These are phyloP conservation scores for Dipteronia sinensis DNA, from an alignment of 345 rosid genomes.

Conservation along the genomic window DNA sequence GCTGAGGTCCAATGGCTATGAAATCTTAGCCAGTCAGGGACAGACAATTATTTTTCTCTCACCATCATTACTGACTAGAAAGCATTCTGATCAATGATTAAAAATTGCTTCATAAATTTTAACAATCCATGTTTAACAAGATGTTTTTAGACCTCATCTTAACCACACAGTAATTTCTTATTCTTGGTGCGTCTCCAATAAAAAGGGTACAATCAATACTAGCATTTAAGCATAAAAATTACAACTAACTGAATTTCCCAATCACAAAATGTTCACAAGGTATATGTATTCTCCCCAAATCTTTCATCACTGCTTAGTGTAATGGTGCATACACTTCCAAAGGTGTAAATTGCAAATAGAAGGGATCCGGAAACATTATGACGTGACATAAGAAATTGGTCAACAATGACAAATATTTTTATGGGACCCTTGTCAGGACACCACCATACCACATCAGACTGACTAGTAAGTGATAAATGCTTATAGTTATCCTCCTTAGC, in stretches of 20 bases:
- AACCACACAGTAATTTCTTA: not conserved
- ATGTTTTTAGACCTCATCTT: not conserved
- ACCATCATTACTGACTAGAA: not conserved
- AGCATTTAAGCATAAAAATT: not conserved
- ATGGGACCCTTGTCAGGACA: not conserved
- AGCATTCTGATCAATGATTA: not conserved
- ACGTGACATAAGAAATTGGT: not conserved
- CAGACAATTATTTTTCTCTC: not conserved
- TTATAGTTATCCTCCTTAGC: not conserved
- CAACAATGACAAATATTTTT: too few species aligned
- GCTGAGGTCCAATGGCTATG: not conserved
- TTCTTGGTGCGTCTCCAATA: not conserved
- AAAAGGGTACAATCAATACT: not conserved
- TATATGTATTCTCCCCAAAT: not conserved
- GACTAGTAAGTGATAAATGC: not conserved
- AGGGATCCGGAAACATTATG: not conserved
- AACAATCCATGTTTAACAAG: not conserved
- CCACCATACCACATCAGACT: not conserved
- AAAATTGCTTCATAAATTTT: not conserved
- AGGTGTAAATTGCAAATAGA: not conserved
- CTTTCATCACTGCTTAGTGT: not conserved
- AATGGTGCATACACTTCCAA: not conserved
- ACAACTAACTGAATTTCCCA: not conserved
- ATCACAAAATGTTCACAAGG: not conserved
- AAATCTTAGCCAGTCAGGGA: not conserved